These are phyloP conservation scores for Leishmania martiniquensis DNA, from an alignment of 208 protist genomes.

Conservation along the genomic window DNA sequence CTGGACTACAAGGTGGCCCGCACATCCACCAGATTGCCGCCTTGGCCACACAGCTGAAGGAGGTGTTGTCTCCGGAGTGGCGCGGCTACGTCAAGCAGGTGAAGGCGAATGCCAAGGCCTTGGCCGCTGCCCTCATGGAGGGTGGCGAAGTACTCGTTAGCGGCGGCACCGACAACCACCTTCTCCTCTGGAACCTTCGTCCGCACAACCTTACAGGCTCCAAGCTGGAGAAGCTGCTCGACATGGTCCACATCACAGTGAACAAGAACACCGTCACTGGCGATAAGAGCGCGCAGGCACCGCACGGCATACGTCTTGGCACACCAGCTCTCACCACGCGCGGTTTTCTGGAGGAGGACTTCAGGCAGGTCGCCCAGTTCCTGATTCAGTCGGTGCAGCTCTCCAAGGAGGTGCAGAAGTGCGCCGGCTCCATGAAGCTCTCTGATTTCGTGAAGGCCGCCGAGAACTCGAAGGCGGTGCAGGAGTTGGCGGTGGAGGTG, in stretches of 20 bases:
- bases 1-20: constrained; percentile 97
- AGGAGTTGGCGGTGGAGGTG: constrained; percentile 74
- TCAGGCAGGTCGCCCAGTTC: constrained; percentile 91
- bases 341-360: constrained; percentile 93
- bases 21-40: constrained; percentile 98
- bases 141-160: constrained; percentile 95
- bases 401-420: constrained; percentile 74
- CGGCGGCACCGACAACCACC: constrained; percentile 98
- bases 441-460: constrained; percentile 70
- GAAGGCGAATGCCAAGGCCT: constrained; percentile 83
- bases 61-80: constrained; percentile 96
- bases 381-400: constrained; percentile 89
- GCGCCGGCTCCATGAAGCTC: constrained; percentile 72
- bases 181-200: constrained; percentile 97
- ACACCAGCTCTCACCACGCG: constrained; percentile 96
- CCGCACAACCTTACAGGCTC: constrained; percentile 94
- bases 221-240: constrained; percentile 97
- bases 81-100: constrained; percentile 94
- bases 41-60: constrained; percentile 96
- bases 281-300: constrained; percentile 93
- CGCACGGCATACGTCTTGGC: constrained; percentile 96
- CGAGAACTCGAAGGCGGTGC: constrained; percentile 46
- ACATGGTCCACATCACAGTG: constrained; percentile 89
- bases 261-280: constrained; percentile 98
- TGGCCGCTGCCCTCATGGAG: constrained; percentile 84